A percentile compares a stretch with the other conserved stretches of the same genome.
Evolutionary conservation across 768 basidiomycete species (phyloP).

Genomic region (Cyclocybe cylindracea): DNA sequence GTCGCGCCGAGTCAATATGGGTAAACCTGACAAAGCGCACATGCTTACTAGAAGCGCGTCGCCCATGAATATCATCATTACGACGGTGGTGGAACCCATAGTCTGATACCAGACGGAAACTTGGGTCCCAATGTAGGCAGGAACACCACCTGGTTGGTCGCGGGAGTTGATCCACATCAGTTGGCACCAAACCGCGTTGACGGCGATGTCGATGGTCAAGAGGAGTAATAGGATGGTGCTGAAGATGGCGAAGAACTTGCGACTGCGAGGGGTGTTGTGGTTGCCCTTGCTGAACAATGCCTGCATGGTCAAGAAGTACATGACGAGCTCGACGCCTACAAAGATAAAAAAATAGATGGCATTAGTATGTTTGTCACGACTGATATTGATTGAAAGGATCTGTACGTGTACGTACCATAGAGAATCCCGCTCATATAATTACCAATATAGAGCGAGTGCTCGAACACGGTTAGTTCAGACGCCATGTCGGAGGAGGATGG

Average conservation of each 20-base stretch:
- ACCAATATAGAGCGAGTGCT: constrained; percentile 31
- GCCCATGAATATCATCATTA: constrained; percentile 31
- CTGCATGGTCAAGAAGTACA: constrained; percentile 27
- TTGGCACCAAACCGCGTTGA: constrained; percentile 32
- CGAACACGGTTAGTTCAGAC: constrained; percentile 19
- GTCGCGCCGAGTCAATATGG: background rate
- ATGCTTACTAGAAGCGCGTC: constrained; percentile 29
- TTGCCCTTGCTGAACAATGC: constrained; percentile 20
- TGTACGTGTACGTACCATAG: constrained; percentile 23
- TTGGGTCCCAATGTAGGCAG: constrained; percentile 23
- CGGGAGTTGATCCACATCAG: constrained; percentile 33
- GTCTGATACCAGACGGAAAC: constrained; percentile 33
- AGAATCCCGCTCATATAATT: constrained; percentile 32
- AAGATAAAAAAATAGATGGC: constrained; percentile 1
- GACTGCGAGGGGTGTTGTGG: constrained; percentile 18
- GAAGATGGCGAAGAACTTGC: constrained; percentile 26
- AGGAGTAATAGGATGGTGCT: constrained; percentile 27
- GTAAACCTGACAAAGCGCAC: background rate
- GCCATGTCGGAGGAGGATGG: constrained; percentile 12
- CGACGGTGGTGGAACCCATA: constrained; percentile 26
- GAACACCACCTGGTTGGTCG: constrained; percentile 24
- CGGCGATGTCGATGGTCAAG: constrained; percentile 28
- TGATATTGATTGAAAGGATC: background rate
- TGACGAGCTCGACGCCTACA: constrained; percentile 27
- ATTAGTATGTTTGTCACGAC: background rate